Conservation (phyloP, 2,329 filamentous ascomycete genomes). For the Colletotrichum chlorophyti region DNA sequence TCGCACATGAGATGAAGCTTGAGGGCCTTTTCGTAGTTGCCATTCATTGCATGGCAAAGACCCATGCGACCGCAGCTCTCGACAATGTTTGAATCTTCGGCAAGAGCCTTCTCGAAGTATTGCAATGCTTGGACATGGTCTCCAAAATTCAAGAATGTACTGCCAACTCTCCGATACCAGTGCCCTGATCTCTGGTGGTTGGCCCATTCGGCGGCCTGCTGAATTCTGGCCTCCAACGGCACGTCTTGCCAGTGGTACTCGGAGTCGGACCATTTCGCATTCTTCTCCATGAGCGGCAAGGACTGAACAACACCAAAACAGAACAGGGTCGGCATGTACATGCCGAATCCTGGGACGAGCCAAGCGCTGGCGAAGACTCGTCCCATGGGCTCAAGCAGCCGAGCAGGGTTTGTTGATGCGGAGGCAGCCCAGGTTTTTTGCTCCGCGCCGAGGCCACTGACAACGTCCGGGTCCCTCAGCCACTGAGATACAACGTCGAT, state of each 20-base stretch:
- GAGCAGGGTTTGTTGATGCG: conserved; percentile 34
- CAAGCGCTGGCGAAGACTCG: conserved; percentile 46
- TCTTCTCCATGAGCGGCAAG: conserved; percentile 46
- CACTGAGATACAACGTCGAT: conserved; percentile 44
- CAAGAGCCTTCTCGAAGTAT: conserved; percentile 44
- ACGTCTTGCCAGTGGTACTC: conserved; percentile 45
- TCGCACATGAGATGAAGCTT: conserved; percentile 45
- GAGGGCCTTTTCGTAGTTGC: conserved; percentile 43
- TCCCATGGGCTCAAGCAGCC: conserved; percentile 46
- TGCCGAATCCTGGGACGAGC: conserved; percentile 41
- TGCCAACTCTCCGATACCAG: conserved; percentile 47
- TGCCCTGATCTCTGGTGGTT: conserved; percentile 42
- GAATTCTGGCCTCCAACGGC: conserved; percentile 41
- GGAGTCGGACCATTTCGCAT: conserved; percentile 44
- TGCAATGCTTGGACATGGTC: conserved; percentile 42
- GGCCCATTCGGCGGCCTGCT: conserved; percentile 45
- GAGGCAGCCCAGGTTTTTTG: conserved; percentile 39
- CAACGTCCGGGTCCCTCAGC: conserved; percentile 42
- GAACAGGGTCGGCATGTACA: conserved; percentile 47
- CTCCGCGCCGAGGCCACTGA: conserved; percentile 37
- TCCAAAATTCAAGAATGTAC: conserved; percentile 45
- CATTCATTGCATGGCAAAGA: conserved; percentile 45
- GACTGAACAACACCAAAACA: conserved; percentile 52
- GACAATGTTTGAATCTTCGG: conserved; percentile 44
- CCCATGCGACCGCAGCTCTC: conserved; percentile 49